phyloP scores from a whole-genome alignment of 2,329 filamentous ascomycete species.

The Neofusicoccum ribis region DNA sequence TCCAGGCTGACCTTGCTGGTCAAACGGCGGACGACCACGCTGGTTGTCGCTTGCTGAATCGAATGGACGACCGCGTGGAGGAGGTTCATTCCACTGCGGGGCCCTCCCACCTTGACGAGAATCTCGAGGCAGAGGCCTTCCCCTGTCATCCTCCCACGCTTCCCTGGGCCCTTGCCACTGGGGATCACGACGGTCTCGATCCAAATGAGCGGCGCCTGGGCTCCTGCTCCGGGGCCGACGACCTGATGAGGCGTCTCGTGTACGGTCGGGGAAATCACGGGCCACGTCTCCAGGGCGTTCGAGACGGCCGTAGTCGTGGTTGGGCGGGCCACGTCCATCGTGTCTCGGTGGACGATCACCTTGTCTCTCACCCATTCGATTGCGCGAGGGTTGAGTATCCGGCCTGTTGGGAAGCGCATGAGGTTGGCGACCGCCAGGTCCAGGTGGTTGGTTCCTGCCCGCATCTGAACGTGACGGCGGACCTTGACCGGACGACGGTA shows the following conservation, averaged over 20 bases:
- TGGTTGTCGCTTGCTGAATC: constrained; percentile 1
- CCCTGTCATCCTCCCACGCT: constrained; percentile 36
- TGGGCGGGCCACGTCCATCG: constrained; percentile 34
- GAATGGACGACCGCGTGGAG: constrained; percentile 7
- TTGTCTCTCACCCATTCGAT: constrained; percentile 33
- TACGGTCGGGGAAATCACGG: constrained; percentile 29
- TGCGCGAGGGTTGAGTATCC: constrained; percentile 56
- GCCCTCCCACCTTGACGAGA: constrained; percentile 23
- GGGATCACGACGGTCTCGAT: constrained; percentile 32
- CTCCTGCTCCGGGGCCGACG: constrained; percentile 40
- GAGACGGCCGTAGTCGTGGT: constrained; percentile 45
- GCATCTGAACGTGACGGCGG: constrained; percentile 24
- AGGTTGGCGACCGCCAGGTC: constrained; percentile 23
- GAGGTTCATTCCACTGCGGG: constrained; percentile 12
- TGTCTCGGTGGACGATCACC: constrained; percentile 35
- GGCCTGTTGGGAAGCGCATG: constrained; percentile 59
- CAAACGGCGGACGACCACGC: constrained; percentile 29
- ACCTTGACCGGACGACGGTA: not conserved
- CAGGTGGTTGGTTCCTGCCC: not conserved
- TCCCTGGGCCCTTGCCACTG: constrained; percentile 33
- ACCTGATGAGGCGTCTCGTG: constrained; percentile 44
- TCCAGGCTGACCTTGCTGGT: constrained; percentile 30
- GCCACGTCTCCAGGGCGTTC: constrained; percentile 43
- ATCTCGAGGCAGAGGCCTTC: constrained; percentile 36
- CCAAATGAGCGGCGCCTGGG: constrained; percentile 33